A percentile compares a stretch with the other conserved stretches of the same genome.
These are phyloP conservation scores for Plasmopara viticola DNA, from an alignment of 352 stramenopile species.

Conservation along the genomic window DNA sequence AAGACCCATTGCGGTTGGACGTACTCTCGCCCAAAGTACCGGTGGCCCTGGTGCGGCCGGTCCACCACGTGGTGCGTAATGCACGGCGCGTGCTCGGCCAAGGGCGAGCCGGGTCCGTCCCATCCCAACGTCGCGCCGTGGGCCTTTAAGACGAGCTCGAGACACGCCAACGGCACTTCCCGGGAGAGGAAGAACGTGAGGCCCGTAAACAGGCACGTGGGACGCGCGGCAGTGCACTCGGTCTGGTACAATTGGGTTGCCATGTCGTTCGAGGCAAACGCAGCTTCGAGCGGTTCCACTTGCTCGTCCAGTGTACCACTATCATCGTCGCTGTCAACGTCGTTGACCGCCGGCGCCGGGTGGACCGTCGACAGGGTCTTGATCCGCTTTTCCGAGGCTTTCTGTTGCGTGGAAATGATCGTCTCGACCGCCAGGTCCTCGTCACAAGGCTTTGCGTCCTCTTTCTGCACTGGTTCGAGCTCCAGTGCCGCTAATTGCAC, in stretches of 20 bases:
- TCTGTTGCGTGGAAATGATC: conserved; percentile 67
- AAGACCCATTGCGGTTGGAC: conserved; percentile 99
- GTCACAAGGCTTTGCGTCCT: conserved; percentile 21
- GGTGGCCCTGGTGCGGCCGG: conserved; percentile 86
- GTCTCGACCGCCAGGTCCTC: conserved; percentile 31
- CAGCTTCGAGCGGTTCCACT: conserved; percentile 88
- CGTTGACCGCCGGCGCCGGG: conserved; percentile 26
- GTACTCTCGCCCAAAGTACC: conserved; percentile 92
- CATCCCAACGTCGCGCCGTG: conserved; percentile 95
- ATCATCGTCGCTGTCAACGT: conserved; percentile 60
- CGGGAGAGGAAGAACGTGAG: conserved; percentile 91
- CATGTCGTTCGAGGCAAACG: conserved; percentile 76
- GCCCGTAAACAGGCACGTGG: conserved; percentile 75
- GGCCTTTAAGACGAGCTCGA: conserved; percentile 94
- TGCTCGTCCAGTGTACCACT: conserved; percentile 78
- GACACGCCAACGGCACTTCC: conserved; percentile 90
- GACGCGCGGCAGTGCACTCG: conserved; percentile 70
- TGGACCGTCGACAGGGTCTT: conserved; percentile 42
- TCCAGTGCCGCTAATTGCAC: conserved; percentile 64
- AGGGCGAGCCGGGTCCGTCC: conserved; percentile 91
- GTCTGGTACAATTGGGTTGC: conserved; percentile 74
- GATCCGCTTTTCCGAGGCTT: conserved; percentile 85
- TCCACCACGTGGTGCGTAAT: conserved; percentile 99
- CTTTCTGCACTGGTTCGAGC: conserved; percentile 48
- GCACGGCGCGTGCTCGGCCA: conserved; percentile 80